phyloP scores from a whole-genome alignment of 1,284 basidiomycete genomes.

The Stereum hirsutum region DNA sequence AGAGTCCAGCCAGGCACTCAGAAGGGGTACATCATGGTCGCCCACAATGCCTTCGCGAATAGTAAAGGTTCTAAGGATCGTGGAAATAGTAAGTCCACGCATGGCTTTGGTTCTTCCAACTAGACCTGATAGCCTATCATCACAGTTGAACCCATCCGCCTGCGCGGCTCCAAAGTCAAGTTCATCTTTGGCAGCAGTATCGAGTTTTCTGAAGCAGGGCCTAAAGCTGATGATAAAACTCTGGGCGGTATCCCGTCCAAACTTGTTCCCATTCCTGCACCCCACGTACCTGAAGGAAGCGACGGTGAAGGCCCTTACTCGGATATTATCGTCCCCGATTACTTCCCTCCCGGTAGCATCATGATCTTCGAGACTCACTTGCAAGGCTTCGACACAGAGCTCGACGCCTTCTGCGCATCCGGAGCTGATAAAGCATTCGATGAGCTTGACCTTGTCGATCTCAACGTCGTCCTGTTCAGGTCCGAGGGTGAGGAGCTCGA shows the following conservation, averaged over 20 bases:
- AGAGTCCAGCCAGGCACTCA: slow-evolving; percentile 87
- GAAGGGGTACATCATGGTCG: slow-evolving; percentile 85
- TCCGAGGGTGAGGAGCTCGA: slow-evolving; percentile 88
- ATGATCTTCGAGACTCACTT: slow-evolving; percentile 85
- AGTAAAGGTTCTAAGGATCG: slow-evolving; percentile 68
- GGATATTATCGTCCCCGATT: slow-evolving; percentile 75
- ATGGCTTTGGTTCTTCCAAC: slow-evolving; percentile 3
- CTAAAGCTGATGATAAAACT: slow-evolving; percentile 38
- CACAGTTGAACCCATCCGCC: slow-evolving; percentile 74
- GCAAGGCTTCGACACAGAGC: slow-evolving; percentile 50
- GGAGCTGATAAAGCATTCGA: slow-evolving; percentile 67
- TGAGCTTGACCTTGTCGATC: slow-evolving; percentile 75
- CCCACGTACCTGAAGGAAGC: slow-evolving; percentile 42
- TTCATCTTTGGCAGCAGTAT: slow-evolving; percentile 78
- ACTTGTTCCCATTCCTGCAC: slow-evolving; percentile 53
- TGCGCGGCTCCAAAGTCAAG: slow-evolving; percentile 69
- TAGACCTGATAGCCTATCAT: slow-evolving; percentile 1
- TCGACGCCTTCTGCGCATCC: slow-evolving; percentile 65
- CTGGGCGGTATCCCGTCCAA: slow-evolving; percentile 71
- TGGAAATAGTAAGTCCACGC: slow-evolving; percentile 59
- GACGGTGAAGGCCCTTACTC: slow-evolving; percentile 65
- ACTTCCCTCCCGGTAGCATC: slow-evolving; percentile 88
- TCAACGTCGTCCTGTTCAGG: slow-evolving; percentile 79
- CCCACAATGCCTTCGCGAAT: slow-evolving; percentile 74
- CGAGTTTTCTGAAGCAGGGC: slow-evolving; percentile 51